Base-by-base conservation (phyloP, 2,329 filamentous ascomycete genomes). In the Elsinoe australis region DNA sequence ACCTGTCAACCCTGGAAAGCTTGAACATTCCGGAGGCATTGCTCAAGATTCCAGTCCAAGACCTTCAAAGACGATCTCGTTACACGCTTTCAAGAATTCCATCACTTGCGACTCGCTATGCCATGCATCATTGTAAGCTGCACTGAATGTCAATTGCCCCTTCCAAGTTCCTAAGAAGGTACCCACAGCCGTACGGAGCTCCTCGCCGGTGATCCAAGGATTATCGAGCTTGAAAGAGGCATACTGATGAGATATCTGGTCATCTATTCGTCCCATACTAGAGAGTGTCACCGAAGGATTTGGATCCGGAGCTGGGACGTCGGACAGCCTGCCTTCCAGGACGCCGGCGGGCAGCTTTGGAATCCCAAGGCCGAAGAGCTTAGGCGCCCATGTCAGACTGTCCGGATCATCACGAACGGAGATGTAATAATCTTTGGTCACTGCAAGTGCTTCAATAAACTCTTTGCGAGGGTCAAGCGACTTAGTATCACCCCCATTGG, bases 51-150 rank as follows among this genome's bases (percentile, higher is more conserved):
- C n/a, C n/a, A n/a, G n/a, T n/a, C n/a, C n/a, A n/a, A n/a, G n/a
- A n/a, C n/a, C n/a, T n/a, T n/a, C n/a, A n/a, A n/a, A 45, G 17
- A 18, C n/a, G 18, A 44, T 44, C n/a, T 44, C 12, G 12, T 44
- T 9, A 18, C 32, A 35, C 4, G 14, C 5, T 10, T 18, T 14
- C 6, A 17, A 18, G 19, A 35, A 35, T 5, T 4, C 14, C 32
- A 18, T 18, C n/a, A 18, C 32, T 7, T 35, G 5, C 15, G 3
- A 3, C 19, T 35, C 32, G 12, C 9, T 10, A 17, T 35, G 14
- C 32, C 5, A 35, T 3, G 14, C 4, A 10, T 35, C 32, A 10
- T 35, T 35, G 12, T 35, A 35, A 18, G 32, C 19, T 10, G 32
- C 32, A 10, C 32, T 35, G 15, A 35, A 17, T 35, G 4, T 17